These are phyloP conservation scores for Sporodiniella umbellata DNA, from an alignment of 371 early-diverging fungal species.

Conservation along the genomic window DNA sequence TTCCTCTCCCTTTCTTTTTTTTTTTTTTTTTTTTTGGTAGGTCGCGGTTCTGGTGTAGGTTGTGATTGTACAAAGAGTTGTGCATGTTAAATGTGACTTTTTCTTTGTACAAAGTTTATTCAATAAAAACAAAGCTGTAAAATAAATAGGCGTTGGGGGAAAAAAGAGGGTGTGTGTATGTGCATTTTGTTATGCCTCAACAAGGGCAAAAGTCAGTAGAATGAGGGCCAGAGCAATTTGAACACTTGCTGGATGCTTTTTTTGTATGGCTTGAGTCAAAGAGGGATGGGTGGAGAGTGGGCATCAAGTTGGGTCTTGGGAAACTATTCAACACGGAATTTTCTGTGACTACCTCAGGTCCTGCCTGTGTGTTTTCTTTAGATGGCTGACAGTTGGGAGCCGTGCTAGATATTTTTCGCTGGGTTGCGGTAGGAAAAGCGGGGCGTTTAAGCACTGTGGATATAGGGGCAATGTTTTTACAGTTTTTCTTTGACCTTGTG, in stretches of 20 bases:
- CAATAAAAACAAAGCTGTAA: no score
- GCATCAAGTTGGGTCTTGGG: slow-evolving; percentile 49
- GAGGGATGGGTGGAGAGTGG: slow-evolving; percentile 40
- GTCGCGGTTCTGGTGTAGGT: slow-evolving; percentile 20
- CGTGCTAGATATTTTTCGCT: slow-evolving; percentile 13
- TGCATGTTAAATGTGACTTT: slow-evolving; percentile 6
- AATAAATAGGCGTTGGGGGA: no score
- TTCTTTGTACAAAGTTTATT: no score
- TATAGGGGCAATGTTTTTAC: slow-evolving; percentile 37
- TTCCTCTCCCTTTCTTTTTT: no score
- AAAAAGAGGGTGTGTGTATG: no score
- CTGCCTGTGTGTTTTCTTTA: slow-evolving; percentile 2
- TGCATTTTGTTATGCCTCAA: slow-evolving; percentile 9
- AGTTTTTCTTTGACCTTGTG: slow-evolving; percentile 7
- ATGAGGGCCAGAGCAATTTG: slow-evolving; percentile 50
- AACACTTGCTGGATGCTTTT: slow-evolving; percentile 21
- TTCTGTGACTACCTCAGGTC: slow-evolving; percentile 35
- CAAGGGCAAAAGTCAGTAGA: slow-evolving; percentile 50
- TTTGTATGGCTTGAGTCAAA: slow-evolving; percentile 26
- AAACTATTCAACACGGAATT: slow-evolving; percentile 33
- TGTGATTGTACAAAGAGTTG: slow-evolving; percentile 19
- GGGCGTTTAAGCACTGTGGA: slow-evolving; percentile 35
- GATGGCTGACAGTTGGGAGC: slow-evolving; percentile 6
- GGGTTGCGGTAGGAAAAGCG: slow-evolving; percentile 17
- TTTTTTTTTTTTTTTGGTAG: slow-evolving; percentile 1